These are phyloP conservation scores for Boletus barrowsii DNA, from an alignment of 768 basidiomycete genomes.

Conservation along the genomic window DNA sequence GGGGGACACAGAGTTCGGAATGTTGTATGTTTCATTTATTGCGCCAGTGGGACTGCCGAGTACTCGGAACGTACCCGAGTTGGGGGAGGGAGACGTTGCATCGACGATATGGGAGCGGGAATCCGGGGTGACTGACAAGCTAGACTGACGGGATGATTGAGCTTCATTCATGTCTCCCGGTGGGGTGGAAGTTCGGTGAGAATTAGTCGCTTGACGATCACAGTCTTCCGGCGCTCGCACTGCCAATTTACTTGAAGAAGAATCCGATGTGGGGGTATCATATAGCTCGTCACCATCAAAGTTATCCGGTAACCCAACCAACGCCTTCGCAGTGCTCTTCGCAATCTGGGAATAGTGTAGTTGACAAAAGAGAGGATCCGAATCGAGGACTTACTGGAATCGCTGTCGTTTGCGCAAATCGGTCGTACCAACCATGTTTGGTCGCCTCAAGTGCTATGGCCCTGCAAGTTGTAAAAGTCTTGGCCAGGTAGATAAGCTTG, in stretches of 20 bases:
- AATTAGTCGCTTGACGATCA: neutral
- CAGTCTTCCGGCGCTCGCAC: neutral
- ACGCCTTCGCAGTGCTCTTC: slow-evolving; percentile 10
- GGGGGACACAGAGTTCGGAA: too few species aligned
- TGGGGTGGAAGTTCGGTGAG: neutral
- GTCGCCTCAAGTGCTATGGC: slow-evolving; percentile 41
- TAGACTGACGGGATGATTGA: neutral
- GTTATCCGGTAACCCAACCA: slow-evolving; percentile 12
- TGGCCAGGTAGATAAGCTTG: slow-evolving; percentile 46
- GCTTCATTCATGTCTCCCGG: neutral
- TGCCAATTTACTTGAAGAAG: neutral
- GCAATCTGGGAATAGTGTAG: slow-evolving; percentile 16
- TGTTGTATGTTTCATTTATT: neutral
- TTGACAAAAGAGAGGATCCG: neutral
- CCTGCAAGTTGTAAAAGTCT: slow-evolving; percentile 45
- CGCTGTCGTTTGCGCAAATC: slow-evolving; percentile 16
- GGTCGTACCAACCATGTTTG: slow-evolving; percentile 65
- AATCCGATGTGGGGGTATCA: neutral
- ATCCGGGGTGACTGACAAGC: neutral
- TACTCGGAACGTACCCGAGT: neutral
- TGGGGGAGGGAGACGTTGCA: neutral
- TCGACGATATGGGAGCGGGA: neutral
- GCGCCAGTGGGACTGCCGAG: neutral
- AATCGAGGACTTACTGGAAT: slow-evolving; percentile 23
- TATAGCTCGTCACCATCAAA: slow-evolving; percentile 1